Evolutionary conservation across 208 protist species (phyloP).

Genomic region (Trypanosoma platydactyli): DNA sequence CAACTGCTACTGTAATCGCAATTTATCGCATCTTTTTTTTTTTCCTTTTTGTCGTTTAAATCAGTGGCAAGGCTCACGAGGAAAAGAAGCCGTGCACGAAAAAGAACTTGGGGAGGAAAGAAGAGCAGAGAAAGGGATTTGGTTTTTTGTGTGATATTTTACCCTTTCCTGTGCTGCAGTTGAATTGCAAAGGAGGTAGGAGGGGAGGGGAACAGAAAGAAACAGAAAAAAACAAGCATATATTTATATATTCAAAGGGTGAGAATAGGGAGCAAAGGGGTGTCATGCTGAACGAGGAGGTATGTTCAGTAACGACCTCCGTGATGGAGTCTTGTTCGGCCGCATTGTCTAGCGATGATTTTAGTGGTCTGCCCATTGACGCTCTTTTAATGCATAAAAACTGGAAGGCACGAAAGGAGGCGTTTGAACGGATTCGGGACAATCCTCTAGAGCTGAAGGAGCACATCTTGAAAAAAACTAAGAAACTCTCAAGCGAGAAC

Average conservation of each 20-base stretch:
- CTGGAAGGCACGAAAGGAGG: constrained; percentile 80
- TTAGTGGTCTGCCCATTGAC: constrained; percentile 42
- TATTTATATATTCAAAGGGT: not conserved
- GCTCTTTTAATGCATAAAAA: constrained; percentile 56
- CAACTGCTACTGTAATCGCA: no score
- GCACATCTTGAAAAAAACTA: constrained; percentile 40
- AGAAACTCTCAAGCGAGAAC: constrained; percentile 40
- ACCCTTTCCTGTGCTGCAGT: not conserved
- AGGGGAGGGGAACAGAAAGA: constrained; percentile 3
- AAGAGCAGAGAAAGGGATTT: constrained; percentile 14
- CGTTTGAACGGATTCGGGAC: constrained; percentile 48
- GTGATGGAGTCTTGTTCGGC: not conserved
- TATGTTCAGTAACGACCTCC: not conserved
- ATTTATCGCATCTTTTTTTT: constrained; percentile 12
- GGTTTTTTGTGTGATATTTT: not conserved
- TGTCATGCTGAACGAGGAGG: constrained; percentile 19
- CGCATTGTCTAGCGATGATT: constrained; percentile 41
- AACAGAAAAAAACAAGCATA: no score
- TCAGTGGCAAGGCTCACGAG: constrained; percentile 1
- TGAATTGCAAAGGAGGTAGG: constrained; percentile 28
- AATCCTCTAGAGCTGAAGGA: constrained; percentile 33
- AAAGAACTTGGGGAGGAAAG: not conserved
- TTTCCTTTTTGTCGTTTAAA: constrained; percentile 22
- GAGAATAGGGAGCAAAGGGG: not conserved
- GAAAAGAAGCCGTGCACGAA: not conserved